A percentile compares a stretch with the other conserved stretches of the same genome.
Conservation (phyloP, 352 stramenopile species). For the Peronospora belbahrii region DNA sequence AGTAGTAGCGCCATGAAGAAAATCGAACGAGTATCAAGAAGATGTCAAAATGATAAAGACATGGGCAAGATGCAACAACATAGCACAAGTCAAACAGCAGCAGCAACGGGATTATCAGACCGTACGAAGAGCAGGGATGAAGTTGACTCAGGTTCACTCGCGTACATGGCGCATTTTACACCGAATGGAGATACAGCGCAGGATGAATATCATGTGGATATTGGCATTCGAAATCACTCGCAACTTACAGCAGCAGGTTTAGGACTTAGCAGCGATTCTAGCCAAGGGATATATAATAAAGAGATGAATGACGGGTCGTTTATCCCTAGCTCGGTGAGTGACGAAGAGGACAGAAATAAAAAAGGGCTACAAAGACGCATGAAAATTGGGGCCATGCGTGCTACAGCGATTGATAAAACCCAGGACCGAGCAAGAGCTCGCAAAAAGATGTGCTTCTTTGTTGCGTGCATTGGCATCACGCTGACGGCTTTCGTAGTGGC, state of each 20-base stretch:
- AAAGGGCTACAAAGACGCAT: slow-evolving; percentile 42
- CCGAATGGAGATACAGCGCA: slow-evolving; percentile 14
- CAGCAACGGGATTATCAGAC: slow-evolving; percentile 3
- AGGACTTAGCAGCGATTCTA: slow-evolving; percentile 9
- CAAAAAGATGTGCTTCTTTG: slow-evolving; percentile 53
- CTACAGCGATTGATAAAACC: slow-evolving; percentile 47
- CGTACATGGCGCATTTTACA: slow-evolving; percentile 27
- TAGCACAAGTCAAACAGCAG: neutral
- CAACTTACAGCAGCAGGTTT: slow-evolving; percentile 11
- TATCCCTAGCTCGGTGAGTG: slow-evolving; percentile 13
- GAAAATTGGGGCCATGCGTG: slow-evolving; percentile 49
- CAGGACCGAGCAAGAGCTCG: slow-evolving; percentile 44
- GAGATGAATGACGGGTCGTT: slow-evolving; percentile 16
- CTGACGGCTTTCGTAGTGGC: slow-evolving; percentile 53
- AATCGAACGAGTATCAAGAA: slow-evolving; percentile 3
- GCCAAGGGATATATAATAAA: slow-evolving; percentile 8
- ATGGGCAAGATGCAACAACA: neutral
- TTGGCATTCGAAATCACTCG: slow-evolving; percentile 11
- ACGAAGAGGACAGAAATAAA: slow-evolving; percentile 39
- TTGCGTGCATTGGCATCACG: slow-evolving; percentile 46
- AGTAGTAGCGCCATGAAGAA: slow-evolving; percentile 15
- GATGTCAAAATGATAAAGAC: slow-evolving; percentile 5
- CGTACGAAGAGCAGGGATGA: neutral
- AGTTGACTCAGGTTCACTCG: slow-evolving; percentile 7
- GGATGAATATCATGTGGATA: slow-evolving; percentile 18